phyloP scores from a whole-genome alignment of 345 rosid species.

The Rhodomyrtus tomentosa region DNA sequence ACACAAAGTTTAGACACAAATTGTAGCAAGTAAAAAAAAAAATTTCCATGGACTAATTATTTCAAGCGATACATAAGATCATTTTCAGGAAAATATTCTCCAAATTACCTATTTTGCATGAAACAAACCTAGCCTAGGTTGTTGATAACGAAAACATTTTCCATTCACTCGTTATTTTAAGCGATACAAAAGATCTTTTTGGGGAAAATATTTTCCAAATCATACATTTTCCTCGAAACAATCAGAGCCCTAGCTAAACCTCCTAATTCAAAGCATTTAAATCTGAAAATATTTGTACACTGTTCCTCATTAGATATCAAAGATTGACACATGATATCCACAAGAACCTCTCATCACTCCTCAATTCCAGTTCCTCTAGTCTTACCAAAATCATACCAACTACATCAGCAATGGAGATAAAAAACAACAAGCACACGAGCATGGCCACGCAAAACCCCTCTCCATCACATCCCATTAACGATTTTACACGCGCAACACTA shows the following conservation, averaged over 20 bases:
- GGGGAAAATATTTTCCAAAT: too few species aligned
- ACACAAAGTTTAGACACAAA: too few species aligned
- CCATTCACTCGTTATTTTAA: too few species aligned
- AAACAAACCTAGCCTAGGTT: too few species aligned
- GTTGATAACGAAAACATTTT: too few species aligned
- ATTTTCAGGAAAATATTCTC: too few species aligned
- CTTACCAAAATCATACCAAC: not conserved
- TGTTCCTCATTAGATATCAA: not conserved
- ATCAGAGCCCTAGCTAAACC: not conserved
- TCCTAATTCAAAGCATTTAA: not conserved
- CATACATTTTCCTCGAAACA: too few species aligned
- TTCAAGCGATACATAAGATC: too few species aligned
- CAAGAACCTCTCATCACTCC: not conserved
- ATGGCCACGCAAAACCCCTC: not conserved
- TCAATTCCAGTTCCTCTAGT: not conserved
- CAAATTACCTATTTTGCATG: too few species aligned
- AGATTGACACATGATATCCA: not conserved
- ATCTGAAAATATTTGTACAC: not conserved
- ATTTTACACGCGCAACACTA: not conserved
- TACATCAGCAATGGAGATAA: not conserved
- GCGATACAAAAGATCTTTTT: too few species aligned
- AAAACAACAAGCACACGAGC: not conserved
- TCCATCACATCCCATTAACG: not conserved
- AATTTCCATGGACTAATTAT: too few species aligned
- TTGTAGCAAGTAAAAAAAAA: too few species aligned